Evolutionary conservation across 495 filamentous ascomycete species (phyloP), one percentile per base, ranked within the genome.

Genomic region (Bathelium albidoporum): DNA sequence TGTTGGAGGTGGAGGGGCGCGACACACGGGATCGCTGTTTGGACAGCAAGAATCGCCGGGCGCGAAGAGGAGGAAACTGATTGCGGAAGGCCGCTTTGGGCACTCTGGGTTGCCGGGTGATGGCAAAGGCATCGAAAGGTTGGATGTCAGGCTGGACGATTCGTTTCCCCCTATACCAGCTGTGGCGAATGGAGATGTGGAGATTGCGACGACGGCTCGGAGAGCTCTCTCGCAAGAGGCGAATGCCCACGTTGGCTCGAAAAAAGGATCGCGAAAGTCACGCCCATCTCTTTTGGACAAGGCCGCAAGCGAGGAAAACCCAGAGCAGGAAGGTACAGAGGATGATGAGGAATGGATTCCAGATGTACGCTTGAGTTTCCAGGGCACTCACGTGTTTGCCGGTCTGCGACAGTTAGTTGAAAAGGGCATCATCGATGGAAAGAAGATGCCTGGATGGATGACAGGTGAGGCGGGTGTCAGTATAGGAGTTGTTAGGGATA

Each of bases 401-500:
- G 91, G 91, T 0, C 78, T 95, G 31, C 79, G 89, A 58, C 81
- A 85, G 69, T 78, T 95, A 31, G 85, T 91, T 0, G 91, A 94
- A 70, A 67, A 77, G 12, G 90, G 89, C 0, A 78, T 89, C 16
- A 72, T 94, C 14, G 83, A 92, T 68, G 87, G 88, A 0, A 81
- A 83, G 72, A 80, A 76, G 26, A 92, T 95, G 85, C 90, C 90
- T 0, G 88, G 89, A 0, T 96, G 91, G 91, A 87, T 95, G 86
- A 92, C 89, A 0, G 91, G 91, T 1, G 89, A 95, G 69, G 90
- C 89, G 24, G 88, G 84, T 0, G 84, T 95, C 2, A 92, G 86
- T 66, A 74, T 85, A 49, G 89, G 87, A 0, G 80, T 81, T 44
- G 83, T 95, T 0, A 81, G 78, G 60, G 69, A 79, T 49, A 88